A percentile compares a stretch with the other conserved stretches of the same genome.
These are phyloP conservation scores for Fusarium verticillioides DNA, from an alignment of 2,329 filamentous ascomycete genomes.

Conservation along the genomic window DNA sequence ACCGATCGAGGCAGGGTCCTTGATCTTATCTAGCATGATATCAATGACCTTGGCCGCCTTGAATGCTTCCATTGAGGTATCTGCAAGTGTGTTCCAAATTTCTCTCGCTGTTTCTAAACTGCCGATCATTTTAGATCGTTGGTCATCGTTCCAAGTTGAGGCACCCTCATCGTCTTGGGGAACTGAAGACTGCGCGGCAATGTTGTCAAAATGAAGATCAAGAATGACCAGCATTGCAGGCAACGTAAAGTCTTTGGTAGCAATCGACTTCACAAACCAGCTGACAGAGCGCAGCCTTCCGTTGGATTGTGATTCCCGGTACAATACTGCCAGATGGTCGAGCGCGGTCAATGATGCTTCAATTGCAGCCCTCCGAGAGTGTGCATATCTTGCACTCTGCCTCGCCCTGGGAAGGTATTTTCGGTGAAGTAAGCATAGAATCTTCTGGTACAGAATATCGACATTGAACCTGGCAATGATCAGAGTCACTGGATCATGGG, in stretches of 20 bases:
- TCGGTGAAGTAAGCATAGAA: slow-evolving; percentile 87
- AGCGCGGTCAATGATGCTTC: slow-evolving; percentile 88
- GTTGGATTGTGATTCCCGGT: slow-evolving; percentile 77
- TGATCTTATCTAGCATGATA: slow-evolving; percentile 85
- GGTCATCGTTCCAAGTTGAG: slow-evolving; percentile 67
- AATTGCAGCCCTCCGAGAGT: slow-evolving; percentile 85
- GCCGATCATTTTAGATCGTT: slow-evolving; percentile 79
- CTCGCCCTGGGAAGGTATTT: slow-evolving; percentile 85
- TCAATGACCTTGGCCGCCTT: slow-evolving; percentile 86
- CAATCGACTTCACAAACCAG: slow-evolving; percentile 83
- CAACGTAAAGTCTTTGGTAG: slow-evolving; percentile 85
- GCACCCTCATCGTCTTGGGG: slow-evolving; percentile 55
- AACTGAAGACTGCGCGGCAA: slow-evolving; percentile 56
- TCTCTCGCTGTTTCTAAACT: slow-evolving; percentile 76
- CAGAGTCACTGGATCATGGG: slow-evolving; percentile 82
- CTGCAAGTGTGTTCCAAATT: slow-evolving; percentile 83
- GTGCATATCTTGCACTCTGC: slow-evolving; percentile 82
- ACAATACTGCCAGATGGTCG: slow-evolving; percentile 78
- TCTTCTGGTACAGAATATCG: slow-evolving; percentile 88
- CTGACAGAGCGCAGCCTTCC: slow-evolving; percentile 78
- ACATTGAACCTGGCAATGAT: slow-evolving; percentile 88
- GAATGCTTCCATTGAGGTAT: slow-evolving; percentile 87
- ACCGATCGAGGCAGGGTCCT: slow-evolving; percentile 36
- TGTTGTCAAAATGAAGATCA: slow-evolving; percentile 79
- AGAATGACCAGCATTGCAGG: slow-evolving; percentile 86